phyloP scores from a whole-genome alignment of 108 stramenopile genomes.

The Cyclotella atomus region DNA sequence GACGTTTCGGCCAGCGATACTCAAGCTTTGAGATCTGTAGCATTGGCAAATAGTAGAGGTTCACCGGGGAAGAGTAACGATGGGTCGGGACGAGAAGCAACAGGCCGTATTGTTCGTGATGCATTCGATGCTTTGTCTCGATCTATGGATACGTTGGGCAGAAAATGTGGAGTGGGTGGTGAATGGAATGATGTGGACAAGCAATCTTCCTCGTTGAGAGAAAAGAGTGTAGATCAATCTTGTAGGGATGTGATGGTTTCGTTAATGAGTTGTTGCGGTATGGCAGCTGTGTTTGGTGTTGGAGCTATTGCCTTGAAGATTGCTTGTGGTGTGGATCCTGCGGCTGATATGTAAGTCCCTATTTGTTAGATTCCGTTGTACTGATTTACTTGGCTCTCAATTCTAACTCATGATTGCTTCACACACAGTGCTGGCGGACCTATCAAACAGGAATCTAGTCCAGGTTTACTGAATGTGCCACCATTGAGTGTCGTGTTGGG shows the following conservation, averaged over 20 bases:
- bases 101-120: slow-evolving; percentile 75
- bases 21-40: slow-evolving; percentile 67
- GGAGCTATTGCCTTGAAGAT: slow-evolving; percentile 69
- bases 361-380: background rate
- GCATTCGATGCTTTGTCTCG: slow-evolving; percentile 79
- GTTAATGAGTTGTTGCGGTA: slow-evolving; percentile 77
- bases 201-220: slow-evolving; percentile 60
- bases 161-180: slow-evolving; percentile 83
- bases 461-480: slow-evolving; percentile 62
- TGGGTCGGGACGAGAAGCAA: slow-evolving; percentile 37
- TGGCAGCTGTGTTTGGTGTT: slow-evolving; percentile 81
- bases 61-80: slow-evolving; percentile 21
- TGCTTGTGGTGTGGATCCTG: slow-evolving; percentile 65
- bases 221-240: slow-evolving; percentile 72
- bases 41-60: slow-evolving; percentile 31
- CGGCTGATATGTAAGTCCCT: slow-evolving; percentile 63
- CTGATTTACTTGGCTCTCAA: background rate
- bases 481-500: slow-evolving; percentile 65
- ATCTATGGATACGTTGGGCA: slow-evolving; percentile 85
- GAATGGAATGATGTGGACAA: slow-evolving; percentile 80
- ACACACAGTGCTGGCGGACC: slow-evolving; percentile 74
- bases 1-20: slow-evolving; percentile 69
- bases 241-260: slow-evolving; percentile 74
- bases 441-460: slow-evolving; percentile 39
- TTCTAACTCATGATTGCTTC: no score